Percentiles rank a stretch among this genome's conserved stretches.
Conservation (phyloP, 2,329 filamentous ascomycete genomes). For the Fusarium miscanthi region DNA sequence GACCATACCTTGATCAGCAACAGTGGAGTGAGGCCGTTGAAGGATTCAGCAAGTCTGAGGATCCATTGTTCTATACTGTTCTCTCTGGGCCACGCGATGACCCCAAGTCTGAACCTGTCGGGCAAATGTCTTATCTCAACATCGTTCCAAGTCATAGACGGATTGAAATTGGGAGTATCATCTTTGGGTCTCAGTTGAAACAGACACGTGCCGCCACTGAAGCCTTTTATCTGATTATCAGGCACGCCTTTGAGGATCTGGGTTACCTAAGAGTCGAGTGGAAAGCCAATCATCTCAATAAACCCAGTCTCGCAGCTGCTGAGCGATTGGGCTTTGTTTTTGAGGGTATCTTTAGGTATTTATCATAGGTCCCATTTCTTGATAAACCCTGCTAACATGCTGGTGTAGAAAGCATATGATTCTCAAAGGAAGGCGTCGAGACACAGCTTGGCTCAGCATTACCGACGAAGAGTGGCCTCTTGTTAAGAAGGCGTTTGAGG, state of each 20-base stretch:
- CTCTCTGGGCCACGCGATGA: conserved; percentile 47
- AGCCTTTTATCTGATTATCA: conserved; percentile 65
- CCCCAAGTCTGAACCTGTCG: conserved; percentile 51
- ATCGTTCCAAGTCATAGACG: conserved; percentile 60
- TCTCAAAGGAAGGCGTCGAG: conserved; percentile 64
- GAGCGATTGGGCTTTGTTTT: conserved; percentile 66
- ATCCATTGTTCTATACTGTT: conserved; percentile 59
- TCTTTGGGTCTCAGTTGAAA: conserved; percentile 62
- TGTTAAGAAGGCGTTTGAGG: conserved; percentile 59
- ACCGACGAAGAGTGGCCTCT: conserved; percentile 67
- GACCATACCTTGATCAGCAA: conserved; percentile 34
- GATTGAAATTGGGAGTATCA: conserved; percentile 68
- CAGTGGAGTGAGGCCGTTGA: conserved; percentile 36
- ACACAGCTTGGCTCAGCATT: conserved; percentile 71
- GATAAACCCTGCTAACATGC: neutral
- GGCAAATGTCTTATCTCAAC: conserved; percentile 58
- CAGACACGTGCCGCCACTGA: conserved; percentile 68
- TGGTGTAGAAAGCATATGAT: conserved; percentile 65
- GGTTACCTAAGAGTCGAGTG: conserved; percentile 70
- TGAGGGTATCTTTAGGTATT: conserved; percentile 67
- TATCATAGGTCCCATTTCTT: rapidly evolving
- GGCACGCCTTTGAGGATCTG: conserved; percentile 63
- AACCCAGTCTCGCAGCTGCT: conserved; percentile 64
- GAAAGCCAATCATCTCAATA: conserved; percentile 71
- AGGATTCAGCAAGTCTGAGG: conserved; percentile 43